Percentiles rank a stretch among this genome's conserved stretches.
These are phyloP conservation scores for Boletus speciosus DNA, from an alignment of 768 basidiomycete species.

Conservation along the genomic window DNA sequence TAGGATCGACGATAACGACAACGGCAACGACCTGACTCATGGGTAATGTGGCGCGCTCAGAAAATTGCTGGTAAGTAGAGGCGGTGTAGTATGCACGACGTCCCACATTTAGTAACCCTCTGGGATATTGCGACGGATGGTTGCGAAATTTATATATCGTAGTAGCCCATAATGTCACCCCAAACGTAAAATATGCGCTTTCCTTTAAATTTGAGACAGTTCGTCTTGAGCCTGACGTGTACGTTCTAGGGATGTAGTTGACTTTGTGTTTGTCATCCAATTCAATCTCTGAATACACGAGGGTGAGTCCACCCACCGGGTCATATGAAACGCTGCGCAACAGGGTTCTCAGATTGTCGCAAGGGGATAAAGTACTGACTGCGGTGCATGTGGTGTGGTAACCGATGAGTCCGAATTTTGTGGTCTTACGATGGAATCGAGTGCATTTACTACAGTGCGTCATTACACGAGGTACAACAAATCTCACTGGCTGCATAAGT, in stretches of 20 bases:
- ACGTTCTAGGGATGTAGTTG: not conserved
- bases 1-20: not conserved
- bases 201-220: too few relatives aligned
- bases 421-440: not conserved
- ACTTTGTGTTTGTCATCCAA: not conserved
- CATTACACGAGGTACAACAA: not conserved
- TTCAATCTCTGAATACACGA: not conserved
- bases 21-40: too few relatives aligned
- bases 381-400: not conserved
- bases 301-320: not conserved
- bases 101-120: not conserved
- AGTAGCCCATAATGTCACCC: too few relatives aligned
- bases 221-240: too few relatives aligned
- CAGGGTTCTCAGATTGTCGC: too few relatives aligned
- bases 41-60: not conserved
- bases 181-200: too few relatives aligned
- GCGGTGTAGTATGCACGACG: too few relatives aligned
- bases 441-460: not conserved
- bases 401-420: not conserved
- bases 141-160: not conserved
- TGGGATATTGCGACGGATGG: not conserved
- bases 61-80: not conserved
- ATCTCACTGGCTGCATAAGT: too few relatives aligned
- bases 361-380: not conserved
- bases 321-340: too few relatives aligned